Evolutionary conservation across 306 rosid genomes (phyloP), one percentile per base, ranked within the genome.

Genomic region (Canavalia gladiata): DNA sequence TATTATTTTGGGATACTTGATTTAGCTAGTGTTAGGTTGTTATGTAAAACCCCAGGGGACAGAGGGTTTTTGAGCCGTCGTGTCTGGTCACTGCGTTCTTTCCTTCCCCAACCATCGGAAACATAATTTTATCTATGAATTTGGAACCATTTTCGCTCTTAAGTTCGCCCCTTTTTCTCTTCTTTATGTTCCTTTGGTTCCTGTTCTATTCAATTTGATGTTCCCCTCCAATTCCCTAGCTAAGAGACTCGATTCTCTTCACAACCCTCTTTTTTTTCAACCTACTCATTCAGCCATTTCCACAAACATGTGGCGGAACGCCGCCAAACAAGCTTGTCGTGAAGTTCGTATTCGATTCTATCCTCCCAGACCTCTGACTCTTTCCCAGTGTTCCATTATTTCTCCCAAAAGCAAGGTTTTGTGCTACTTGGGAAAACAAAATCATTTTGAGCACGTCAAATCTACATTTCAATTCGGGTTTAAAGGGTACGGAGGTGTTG

Each of bases 291-390:
- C 82, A 1, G 75, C 72, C 89, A 76, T 90, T 72, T 86, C 88
- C 13, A 65, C 98, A 52, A 83, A 75, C 82, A 81, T 93, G 94
- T 95, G 94, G 94, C 89, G 85, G 25, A 87, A 58, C 85, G 47
- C 86, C 54, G 90, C 92, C 37, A 93, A 81, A 70, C 91, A 71
- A 69, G 88, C 86, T 43, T 88, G 31, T 55, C 68, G 78, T 39
- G 79, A 83, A 13, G 50, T 67, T 63, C 78, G 76, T 30, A 33
- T 68, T 42, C 56, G 46, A 29, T 46, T 83, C 3, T 87, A 62
- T 54, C 68, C 90, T 28, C 68, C 81, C 8, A 35, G 85, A 33
- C 64, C 87, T 64, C 72, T 49, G n/a, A 68, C 82, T 51, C 68
- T 75, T 72, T 72, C 85, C 9, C 79, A 29, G 37, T 71, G 59